Conservation (phyloP, 495 filamentous ascomycete genomes). For the Penicillium waksmanii region DNA sequence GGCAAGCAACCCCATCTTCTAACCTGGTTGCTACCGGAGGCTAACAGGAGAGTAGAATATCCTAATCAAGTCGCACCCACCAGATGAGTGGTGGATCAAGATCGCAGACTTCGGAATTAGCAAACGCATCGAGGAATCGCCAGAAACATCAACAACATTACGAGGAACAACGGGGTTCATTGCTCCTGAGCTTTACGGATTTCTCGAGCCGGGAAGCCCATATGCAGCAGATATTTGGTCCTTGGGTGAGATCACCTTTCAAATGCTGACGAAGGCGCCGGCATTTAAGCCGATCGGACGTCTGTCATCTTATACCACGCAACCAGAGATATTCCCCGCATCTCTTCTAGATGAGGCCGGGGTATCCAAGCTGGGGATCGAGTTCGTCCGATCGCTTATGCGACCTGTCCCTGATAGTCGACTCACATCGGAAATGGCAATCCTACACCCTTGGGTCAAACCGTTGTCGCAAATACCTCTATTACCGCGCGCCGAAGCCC, state of each 20-base stretch:
- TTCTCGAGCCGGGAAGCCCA: slow-evolving; percentile 7
- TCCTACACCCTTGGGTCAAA: not conserved
- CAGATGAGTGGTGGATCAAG: slow-evolving; percentile 40
- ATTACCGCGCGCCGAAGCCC: not conserved
- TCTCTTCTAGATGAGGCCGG: slow-evolving; percentile 4
- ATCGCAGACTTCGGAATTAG: slow-evolving; percentile 38
- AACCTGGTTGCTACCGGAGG: not conserved
- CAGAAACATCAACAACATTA: slow-evolving; percentile 11
- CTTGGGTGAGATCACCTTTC: slow-evolving; percentile 19
- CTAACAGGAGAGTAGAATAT: slow-evolving; percentile 10
- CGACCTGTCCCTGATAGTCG: slow-evolving; percentile 9
- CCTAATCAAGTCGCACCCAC: slow-evolving; percentile 16
- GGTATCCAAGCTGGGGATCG: slow-evolving; percentile 5
- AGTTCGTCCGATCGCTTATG: slow-evolving; percentile 15
- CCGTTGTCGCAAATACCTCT: not conserved
- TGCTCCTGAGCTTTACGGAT: slow-evolving; percentile 22
- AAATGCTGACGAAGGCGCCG: slow-evolving; percentile 17
- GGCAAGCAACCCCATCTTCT: slow-evolving; percentile 20
- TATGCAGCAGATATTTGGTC: slow-evolving; percentile 25
- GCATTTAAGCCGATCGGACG: not conserved
- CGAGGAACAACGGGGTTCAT: slow-evolving; percentile 21
- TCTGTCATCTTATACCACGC: slow-evolving; percentile 3
- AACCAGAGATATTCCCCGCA: slow-evolving; percentile 7
- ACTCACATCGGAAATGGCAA: slow-evolving; percentile 1
- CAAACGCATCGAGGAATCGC: slow-evolving; percentile 26